phyloP scores from a whole-genome alignment of 805 yeast species.

The Kodamaea leandrae region DNA sequence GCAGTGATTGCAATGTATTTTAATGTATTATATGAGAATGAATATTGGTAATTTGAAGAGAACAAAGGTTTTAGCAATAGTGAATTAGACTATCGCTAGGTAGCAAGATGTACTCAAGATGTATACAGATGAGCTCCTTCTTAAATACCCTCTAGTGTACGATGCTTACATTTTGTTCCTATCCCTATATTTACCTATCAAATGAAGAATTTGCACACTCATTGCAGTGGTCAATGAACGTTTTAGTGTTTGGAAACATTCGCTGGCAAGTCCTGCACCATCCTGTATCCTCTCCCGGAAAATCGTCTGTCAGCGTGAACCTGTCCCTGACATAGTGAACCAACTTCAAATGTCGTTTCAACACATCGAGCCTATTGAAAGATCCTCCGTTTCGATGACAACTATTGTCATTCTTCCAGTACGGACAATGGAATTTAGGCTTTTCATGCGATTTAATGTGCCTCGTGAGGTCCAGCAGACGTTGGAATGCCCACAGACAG shows the following conservation, averaged over 20 bases:
- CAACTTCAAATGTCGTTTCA: slow-evolving; percentile 66
- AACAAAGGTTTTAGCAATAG: no score
- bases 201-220: slow-evolving; percentile 48
- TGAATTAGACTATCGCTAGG: no score
- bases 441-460: slow-evolving; percentile 64
- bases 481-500: slow-evolving; percentile 69
- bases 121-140: no score
- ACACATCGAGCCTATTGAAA: slow-evolving; percentile 69
- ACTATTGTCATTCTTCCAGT: slow-evolving; percentile 63
- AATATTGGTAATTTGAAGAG: no score
- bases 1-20: slow-evolving; percentile 2
- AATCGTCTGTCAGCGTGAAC: slow-evolving; percentile 22
- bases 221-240: slow-evolving; percentile 62
- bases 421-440: slow-evolving; percentile 72
- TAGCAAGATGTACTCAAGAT: no score
- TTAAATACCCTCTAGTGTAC: no score
- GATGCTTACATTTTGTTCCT: no score
- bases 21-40: not conserved
- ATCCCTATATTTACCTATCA: not conserved
- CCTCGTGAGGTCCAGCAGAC: slow-evolving; percentile 67
- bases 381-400: slow-evolving; percentile 79
- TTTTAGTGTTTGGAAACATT: slow-evolving; percentile 51
- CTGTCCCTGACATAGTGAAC: slow-evolving; percentile 62
- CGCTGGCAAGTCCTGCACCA: slow-evolving; percentile 65
- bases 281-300: slow-evolving; percentile 51